Conservation (phyloP, 106 monocot genomes). For the Narthecium ossifragum region DNA sequence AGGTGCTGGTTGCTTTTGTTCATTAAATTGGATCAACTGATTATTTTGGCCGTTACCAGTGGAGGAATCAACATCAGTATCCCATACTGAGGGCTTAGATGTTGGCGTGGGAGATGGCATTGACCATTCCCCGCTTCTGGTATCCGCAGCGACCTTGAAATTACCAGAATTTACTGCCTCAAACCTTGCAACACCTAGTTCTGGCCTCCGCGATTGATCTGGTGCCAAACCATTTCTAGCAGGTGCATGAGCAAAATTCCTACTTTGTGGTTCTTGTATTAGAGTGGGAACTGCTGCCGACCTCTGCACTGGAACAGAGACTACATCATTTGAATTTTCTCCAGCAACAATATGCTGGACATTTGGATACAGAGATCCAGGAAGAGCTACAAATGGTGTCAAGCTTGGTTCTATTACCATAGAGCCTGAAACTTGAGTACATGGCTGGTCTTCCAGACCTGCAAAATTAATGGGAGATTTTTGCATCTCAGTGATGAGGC, state of each 20-base stretch:
- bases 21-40: neutral
- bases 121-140: slow-evolving; percentile 22
- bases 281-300: slow-evolving; percentile 5
- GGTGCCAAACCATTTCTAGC: slow-evolving; percentile 4
- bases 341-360: neutral
- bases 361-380: neutral
- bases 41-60: slow-evolving; percentile 7
- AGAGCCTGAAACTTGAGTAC: neutral
- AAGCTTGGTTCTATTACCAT: neutral
- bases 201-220: slow-evolving; percentile 10
- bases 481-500: neutral
- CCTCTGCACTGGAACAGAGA: slow-evolving; percentile 12
- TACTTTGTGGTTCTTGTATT: neutral
- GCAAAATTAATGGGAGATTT: neutral
- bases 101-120: slow-evolving; percentile 59
- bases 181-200: slow-evolving; percentile 1
- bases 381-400: neutral
- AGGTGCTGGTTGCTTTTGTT: slow-evolving; percentile 7
- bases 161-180: slow-evolving; percentile 6
- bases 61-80: slow-evolving; percentile 2
- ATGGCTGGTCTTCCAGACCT: neutral
- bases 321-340: slow-evolving; percentile 1
- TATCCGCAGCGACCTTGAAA: slow-evolving; percentile 9
- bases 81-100: slow-evolving; percentile 12
- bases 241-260: neutral